Percentiles rank a stretch among this genome's conserved stretches.
phyloP scores from a whole-genome alignment of 257 asterid genomes.

The Dorcoceras hygrometricum region DNA sequence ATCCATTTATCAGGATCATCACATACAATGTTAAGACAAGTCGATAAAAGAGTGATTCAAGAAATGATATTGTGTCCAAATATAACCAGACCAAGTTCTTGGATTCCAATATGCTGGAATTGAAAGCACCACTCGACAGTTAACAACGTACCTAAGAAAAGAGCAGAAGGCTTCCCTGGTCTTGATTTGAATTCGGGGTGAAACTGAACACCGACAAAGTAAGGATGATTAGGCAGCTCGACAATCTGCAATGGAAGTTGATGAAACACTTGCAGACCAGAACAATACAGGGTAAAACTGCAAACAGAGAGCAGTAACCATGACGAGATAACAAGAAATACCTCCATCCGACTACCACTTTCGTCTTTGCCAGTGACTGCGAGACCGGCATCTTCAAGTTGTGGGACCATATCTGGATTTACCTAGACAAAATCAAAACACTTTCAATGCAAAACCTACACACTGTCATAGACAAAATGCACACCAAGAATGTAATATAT shows the following conservation, averaged over 20 bases:
- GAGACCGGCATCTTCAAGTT: slow-evolving; percentile 70
- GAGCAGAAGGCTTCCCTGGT: slow-evolving; percentile 72
- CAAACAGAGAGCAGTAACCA: slow-evolving; percentile 1
- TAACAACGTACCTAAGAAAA: slow-evolving; percentile 51
- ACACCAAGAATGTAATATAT: slow-evolving; percentile 1
- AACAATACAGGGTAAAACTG: slow-evolving; percentile 2
- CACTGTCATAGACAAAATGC: slow-evolving; percentile 3
- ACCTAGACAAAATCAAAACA: slow-evolving; percentile 39
- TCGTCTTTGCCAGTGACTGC: slow-evolving; percentile 69
- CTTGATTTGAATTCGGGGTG: slow-evolving; percentile 80
- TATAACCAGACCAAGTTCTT: background rate
- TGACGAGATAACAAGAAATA: slow-evolving; percentile 20
- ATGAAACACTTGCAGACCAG: slow-evolving; percentile 13
- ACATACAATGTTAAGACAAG: background rate
- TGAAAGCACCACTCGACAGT: slow-evolving; percentile 1
- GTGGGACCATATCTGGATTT: slow-evolving; percentile 70
- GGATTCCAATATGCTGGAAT: background rate
- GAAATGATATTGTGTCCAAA: background rate
- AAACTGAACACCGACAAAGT: slow-evolving; percentile 68
- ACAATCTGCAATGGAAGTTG: slow-evolving; percentile 44
- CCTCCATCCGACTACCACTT: slow-evolving; percentile 81
- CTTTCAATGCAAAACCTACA: slow-evolving; percentile 16
- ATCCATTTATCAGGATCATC: background rate
- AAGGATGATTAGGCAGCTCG: slow-evolving; percentile 67
- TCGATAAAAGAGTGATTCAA: background rate